Base-by-base conservation (phyloP, 2,329 filamentous ascomycete genomes). In the Lachnellula suecica region DNA sequence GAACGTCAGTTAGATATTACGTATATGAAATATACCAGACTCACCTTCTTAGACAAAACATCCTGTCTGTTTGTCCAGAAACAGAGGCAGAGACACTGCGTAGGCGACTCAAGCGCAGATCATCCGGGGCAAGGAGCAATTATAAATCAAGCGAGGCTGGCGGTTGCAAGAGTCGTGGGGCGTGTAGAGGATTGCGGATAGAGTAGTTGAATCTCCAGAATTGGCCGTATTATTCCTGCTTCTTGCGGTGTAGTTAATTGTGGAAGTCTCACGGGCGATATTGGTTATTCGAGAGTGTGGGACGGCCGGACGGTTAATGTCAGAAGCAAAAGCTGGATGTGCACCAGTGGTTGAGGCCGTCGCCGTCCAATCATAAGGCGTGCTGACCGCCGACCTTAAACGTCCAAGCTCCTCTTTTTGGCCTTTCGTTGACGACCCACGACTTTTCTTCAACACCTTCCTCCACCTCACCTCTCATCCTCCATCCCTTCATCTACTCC, bases 31-130 rank as follows among this genome's bases (percentile, higher is more conserved):
- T 8, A 20, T 43, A 4, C 11, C 23, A 34, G 17, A 57, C 61
- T 49, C 70, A 83, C 82, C 82, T 85, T 67, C 82, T 71, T 46
- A 85, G 71, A 65, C 82, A 85, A 61, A 85, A 85, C 82, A 85
- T 85, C 52, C 57, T 60, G 52, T 49, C 35, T 44, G n/a, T 51
- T 49, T 52, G 10, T 23, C 40, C 40, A 24, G 40, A 42, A n/a
- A 24, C 13, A 24, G 20, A 24, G 20, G 7, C 35, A 35, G 31
- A 44, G 47, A 44, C 47, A 15, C 51, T 29, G 43, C 22, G 35
- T 35, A 46, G 29, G 49, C 56, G 46, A 25, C 45, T 49, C 54
- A 37, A 47, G 57, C 37, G 55, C 59, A 57, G 51, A 45, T 60
- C 61, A 63, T 65, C 53, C 53, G 53, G 37, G 41, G n/a, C 44